A percentile compares a stretch with the other conserved stretches of the same genome.
Conservation (phyloP, 768 basidiomycete species). For the Leccinum incarnatum region DNA sequence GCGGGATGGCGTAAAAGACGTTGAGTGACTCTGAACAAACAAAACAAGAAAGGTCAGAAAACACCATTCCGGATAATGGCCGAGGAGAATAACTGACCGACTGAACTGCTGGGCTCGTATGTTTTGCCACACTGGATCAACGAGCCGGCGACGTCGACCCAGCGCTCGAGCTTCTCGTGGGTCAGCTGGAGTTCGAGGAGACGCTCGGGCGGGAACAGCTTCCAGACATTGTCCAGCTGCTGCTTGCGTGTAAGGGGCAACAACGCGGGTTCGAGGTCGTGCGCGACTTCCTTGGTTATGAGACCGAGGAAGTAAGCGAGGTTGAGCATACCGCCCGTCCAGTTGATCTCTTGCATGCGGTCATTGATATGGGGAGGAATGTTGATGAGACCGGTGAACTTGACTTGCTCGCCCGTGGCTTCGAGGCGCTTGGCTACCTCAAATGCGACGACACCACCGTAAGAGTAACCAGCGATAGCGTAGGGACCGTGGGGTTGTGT, state of each 20-base stretch:
- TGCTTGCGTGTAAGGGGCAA: neutral
- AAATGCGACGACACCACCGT: too few species aligned
- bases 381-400: too few species aligned
- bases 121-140: neutral
- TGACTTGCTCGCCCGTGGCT: too few species aligned
- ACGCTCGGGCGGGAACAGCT: neutral
- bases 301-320: neutral
- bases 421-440: too few species aligned
- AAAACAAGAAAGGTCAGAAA: neutral
- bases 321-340: neutral
- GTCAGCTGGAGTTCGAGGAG: neutral
- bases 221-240: neutral
- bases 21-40: neutral
- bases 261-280: neutral
- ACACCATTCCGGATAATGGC: neutral
- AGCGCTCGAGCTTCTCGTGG: neutral
- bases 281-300: neutral
- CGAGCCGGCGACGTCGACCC: neutral
- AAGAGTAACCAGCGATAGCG: too few species aligned
- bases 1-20: neutral
- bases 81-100: neutral
- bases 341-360: too few species aligned
- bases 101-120: neutral
- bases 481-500: too few species aligned
- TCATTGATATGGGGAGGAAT: too few species aligned